Conservation (phyloP, 2,329 filamentous ascomycete species). For the Pyrenochaeta sp. region DNA sequence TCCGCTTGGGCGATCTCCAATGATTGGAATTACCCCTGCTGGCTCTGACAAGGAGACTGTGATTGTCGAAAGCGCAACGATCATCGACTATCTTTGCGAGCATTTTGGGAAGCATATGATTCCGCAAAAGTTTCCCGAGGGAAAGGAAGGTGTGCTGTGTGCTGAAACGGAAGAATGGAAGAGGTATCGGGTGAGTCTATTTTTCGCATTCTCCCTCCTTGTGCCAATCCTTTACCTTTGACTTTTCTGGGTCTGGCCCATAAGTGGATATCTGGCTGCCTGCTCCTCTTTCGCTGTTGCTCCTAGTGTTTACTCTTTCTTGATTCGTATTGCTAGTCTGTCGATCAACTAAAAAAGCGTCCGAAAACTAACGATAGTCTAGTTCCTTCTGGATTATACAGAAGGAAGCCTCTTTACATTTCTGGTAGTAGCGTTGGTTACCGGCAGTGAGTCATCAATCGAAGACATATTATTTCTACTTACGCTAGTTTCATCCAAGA, state of each 20-base stretch:
- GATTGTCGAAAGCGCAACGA: constrained; percentile 82
- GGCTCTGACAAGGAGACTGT: constrained; percentile 62
- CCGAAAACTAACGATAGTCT: constrained; percentile 42
- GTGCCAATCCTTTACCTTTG: not conserved
- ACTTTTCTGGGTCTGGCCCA: not conserved
- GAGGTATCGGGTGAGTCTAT: constrained; percentile 58
- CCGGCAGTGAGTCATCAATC: constrained; percentile 48
- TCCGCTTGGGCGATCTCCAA: constrained; percentile 85
- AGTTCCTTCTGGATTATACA: constrained; percentile 74
- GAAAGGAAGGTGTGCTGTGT: constrained; percentile 63
- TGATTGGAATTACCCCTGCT: constrained; percentile 70
- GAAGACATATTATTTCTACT: not conserved
- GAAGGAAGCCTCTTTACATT: constrained; percentile 85
- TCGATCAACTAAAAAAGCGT: not conserved
- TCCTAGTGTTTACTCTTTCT: not conserved
- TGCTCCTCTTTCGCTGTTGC: not conserved
- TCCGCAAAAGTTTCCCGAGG: constrained; percentile 61
- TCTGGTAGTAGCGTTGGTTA: constrained; percentile 70
- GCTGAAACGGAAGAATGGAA: constrained; percentile 68
- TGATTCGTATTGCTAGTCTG: not conserved
- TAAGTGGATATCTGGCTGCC: not conserved
- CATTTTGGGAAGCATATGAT: constrained; percentile 64
- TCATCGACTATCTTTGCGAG: constrained; percentile 83
- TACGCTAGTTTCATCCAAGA: constrained; percentile 10
- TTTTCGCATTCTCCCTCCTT: not conserved